phyloP scores from a whole-genome alignment of 148 eudicot genomes.

The Dianthus caryophyllus region DNA sequence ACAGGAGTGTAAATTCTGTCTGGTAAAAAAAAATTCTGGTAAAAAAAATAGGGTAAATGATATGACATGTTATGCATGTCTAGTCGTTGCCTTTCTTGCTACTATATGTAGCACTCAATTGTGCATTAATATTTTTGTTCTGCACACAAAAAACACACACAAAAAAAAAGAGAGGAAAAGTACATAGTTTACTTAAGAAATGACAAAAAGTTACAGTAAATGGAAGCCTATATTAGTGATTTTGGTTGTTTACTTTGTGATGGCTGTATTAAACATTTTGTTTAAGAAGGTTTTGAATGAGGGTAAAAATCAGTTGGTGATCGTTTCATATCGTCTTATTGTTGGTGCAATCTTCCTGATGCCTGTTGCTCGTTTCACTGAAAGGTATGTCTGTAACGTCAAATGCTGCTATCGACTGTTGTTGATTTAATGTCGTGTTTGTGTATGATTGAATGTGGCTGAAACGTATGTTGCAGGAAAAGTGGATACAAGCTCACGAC shows the following conservation, averaged over 20 bases:
- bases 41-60: constrained; percentile 14
- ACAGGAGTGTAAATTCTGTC: not conserved
- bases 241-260: constrained; percentile 33
- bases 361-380: constrained; percentile 57
- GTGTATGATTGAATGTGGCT: not conserved
- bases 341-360: constrained; percentile 41
- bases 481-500: constrained; percentile 44
- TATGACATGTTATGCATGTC: constrained; percentile 2
- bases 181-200: not conserved
- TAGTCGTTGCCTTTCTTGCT: constrained; percentile 12
- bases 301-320: constrained; percentile 34
- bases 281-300: constrained; percentile 45
- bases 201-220: constrained; percentile 23
- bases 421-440: not conserved
- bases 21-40: not conserved
- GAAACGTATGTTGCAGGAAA: constrained; percentile 47
- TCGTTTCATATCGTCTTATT: constrained; percentile 42
- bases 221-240: constrained; percentile 43
- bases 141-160: not conserved
- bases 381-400: constrained; percentile 39
- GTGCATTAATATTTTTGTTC: not conserved
- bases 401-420: not conserved
- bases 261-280: constrained; percentile 46
- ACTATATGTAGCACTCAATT: constrained; percentile 2
- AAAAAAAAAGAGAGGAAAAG: not conserved